A percentile compares a stretch with the other conserved stretches of the same genome.
phyloP scores from a whole-genome alignment of 352 stramenopile genomes.

The Phytophthora aleatoria region DNA sequence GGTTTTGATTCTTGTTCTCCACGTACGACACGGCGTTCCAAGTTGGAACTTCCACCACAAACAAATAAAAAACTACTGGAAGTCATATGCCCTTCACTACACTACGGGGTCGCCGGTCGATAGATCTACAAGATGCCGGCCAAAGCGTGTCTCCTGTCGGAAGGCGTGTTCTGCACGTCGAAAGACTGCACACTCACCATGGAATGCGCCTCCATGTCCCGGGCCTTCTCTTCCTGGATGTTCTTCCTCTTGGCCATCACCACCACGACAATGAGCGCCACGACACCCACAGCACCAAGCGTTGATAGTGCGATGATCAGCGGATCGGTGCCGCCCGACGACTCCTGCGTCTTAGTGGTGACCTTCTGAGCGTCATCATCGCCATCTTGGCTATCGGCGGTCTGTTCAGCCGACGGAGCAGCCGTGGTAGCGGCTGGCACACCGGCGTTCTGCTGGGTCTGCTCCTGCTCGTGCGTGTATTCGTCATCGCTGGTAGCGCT shows the following conservation, averaged over 20 bases:
- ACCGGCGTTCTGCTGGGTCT: conserved; percentile 18
- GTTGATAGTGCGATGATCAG: conserved; percentile 35
- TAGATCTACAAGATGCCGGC: conserved; percentile 26
- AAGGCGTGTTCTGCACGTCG: conserved; percentile 28
- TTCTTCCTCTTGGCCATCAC: conserved; percentile 37
- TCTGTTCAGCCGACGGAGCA: conserved; percentile 15
- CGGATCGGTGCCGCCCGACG: conserved; percentile 25
- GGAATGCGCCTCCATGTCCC: conserved; percentile 27
- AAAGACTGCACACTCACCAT: conserved; percentile 37
- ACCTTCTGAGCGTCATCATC: conserved; percentile 25
- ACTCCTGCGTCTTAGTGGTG: conserved; percentile 25
- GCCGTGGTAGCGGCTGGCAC: conserved; percentile 5
- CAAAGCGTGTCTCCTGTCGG: conserved; percentile 29
- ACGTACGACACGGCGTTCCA: conserved; percentile 7
- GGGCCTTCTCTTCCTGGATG: conserved; percentile 35
- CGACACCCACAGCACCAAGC: conserved; percentile 25
- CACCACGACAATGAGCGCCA: conserved; percentile 34
- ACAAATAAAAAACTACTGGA: conserved; percentile 17
- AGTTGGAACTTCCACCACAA: background rate
- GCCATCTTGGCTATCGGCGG: conserved; percentile 14
- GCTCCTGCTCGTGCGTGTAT: conserved; percentile 14
- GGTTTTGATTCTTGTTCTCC: conserved; percentile 40
- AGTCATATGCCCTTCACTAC: conserved; percentile 29
- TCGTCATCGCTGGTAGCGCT: conserved; percentile 9
- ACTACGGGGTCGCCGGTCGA: background rate